Evolutionary conservation across 2,329 filamentous ascomycete genomes (phyloP).

Genomic region (Pyrenophora teres): DNA sequence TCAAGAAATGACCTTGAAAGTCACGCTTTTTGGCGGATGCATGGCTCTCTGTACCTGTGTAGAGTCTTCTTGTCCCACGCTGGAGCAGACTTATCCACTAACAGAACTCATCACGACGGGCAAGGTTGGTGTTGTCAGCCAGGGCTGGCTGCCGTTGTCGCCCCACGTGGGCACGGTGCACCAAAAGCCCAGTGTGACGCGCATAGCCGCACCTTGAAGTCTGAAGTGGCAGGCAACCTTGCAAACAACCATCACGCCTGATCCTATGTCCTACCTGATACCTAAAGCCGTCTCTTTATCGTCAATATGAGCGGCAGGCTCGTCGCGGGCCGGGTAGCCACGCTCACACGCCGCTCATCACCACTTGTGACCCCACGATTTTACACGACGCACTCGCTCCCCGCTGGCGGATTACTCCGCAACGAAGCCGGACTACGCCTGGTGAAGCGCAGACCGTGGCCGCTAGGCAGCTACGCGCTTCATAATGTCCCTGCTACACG

Average conservation of each 20-base stretch:
- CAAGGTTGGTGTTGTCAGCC: too few relatives aligned
- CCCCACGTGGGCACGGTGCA: slow-evolving; percentile 15
- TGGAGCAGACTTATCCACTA: too few relatives aligned
- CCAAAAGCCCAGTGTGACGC: slow-evolving; percentile 23
- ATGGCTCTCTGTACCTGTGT: too few relatives aligned
- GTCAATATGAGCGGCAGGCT: slow-evolving; percentile 71
- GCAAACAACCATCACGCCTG: slow-evolving; percentile 3
- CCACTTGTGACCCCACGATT: slow-evolving; percentile 63
- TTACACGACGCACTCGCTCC: slow-evolving; percentile 39
- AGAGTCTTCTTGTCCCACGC: too few relatives aligned
- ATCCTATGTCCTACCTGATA: slow-evolving; percentile 26
- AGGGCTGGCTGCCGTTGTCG: neutral
- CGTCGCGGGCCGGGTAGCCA: slow-evolving; percentile 72
- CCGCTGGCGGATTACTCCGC: slow-evolving; percentile 47
- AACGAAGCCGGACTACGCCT: slow-evolving; percentile 42
- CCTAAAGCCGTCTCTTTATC: slow-evolving; percentile 11
- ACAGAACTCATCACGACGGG: too few relatives aligned
- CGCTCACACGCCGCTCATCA: slow-evolving; percentile 67
- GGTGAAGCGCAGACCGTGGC: slow-evolving; percentile 67
- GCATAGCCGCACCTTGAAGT: slow-evolving; percentile 17
- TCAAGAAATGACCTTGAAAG: too few relatives aligned
- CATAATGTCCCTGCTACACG: slow-evolving; percentile 75
- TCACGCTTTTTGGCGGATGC: too few relatives aligned
- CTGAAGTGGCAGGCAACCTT: slow-evolving; percentile 6
- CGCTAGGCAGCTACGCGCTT: slow-evolving; percentile 76